Evolutionary conservation across 352 stramenopile species (phyloP).

Genomic region (Saprolegnia diclina): DNA sequence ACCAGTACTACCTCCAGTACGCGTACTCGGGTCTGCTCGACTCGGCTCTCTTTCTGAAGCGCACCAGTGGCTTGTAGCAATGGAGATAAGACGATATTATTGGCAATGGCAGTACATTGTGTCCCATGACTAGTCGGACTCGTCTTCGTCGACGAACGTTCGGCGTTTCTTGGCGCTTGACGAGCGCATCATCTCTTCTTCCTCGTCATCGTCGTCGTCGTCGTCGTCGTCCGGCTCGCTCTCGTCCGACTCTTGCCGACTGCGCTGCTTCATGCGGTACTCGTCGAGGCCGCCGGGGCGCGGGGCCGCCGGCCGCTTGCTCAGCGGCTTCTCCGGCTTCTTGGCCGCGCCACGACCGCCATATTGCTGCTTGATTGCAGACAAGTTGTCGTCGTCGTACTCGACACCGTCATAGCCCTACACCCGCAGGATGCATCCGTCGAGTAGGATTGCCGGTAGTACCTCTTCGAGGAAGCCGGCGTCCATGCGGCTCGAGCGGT

Average conservation of each 20-base stretch:
- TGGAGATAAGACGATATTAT: no score
- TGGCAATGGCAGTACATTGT: background rate
- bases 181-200: slow-evolving; percentile 69
- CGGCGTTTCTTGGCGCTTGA: slow-evolving; percentile 65
- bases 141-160: slow-evolving; percentile 71
- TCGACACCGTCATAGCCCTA: slow-evolving; percentile 59
- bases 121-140: slow-evolving; percentile 44
- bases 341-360: slow-evolving; percentile 37
- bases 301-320: slow-evolving; percentile 2
- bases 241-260: slow-evolving; percentile 46
- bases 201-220: slow-evolving; percentile 64
- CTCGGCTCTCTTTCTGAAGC: slow-evolving; percentile 59
- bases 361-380: slow-evolving; percentile 80
- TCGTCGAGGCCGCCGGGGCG: slow-evolving; percentile 69
- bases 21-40: slow-evolving; percentile 66
- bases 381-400: slow-evolving; percentile 80
- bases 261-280: slow-evolving; percentile 48
- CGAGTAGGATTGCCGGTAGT: background rate
- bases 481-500: slow-evolving; percentile 70
- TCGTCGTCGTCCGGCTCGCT: slow-evolving; percentile 57
- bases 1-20: slow-evolving; percentile 61
- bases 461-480: slow-evolving; percentile 72
- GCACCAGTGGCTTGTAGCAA: slow-evolving; percentile 4
- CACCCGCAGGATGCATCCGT: no score
- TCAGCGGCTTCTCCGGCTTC: slow-evolving; percentile 31